These are phyloP conservation scores for Bacterosira constricta DNA, from an alignment of 108 stramenopile genomes.

Conservation along the genomic window DNA sequence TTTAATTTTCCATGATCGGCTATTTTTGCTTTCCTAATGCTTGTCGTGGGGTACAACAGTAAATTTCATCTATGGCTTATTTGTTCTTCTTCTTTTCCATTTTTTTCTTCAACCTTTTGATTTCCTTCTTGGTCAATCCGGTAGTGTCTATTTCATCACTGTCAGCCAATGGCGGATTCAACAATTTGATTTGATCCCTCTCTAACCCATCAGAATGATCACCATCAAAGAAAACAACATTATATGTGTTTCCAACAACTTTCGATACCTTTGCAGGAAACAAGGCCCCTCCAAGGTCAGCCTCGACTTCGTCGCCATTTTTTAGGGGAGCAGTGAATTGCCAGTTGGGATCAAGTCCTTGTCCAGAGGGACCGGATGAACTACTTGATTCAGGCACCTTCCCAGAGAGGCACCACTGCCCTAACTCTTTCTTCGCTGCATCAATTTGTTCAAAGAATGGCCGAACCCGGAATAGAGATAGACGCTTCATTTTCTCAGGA, in stretches of 20 bases:
- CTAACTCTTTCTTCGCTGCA: slow-evolving; percentile 53
- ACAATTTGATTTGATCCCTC: slow-evolving; percentile 62
- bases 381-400: not conserved
- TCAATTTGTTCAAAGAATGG: slow-evolving; percentile 71
- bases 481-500: slow-evolving; percentile 71
- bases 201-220: slow-evolving; percentile 69
- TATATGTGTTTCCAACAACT: slow-evolving; percentile 54
- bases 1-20: no score
- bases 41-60: no score
- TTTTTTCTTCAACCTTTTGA: slow-evolving; percentile 78
- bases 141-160: slow-evolving; percentile 63
- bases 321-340: slow-evolving; percentile 67
- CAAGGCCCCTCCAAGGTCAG: slow-evolving; percentile 86
- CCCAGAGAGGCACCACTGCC: slow-evolving; percentile 59
- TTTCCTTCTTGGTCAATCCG: slow-evolving; percentile 76
- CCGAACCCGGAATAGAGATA: slow-evolving; percentile 77
- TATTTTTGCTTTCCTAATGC: no score
- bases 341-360: slow-evolving; percentile 62
- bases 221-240: slow-evolving; percentile 86
- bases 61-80: no score
- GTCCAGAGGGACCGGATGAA: not conserved
- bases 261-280: slow-evolving; percentile 71
- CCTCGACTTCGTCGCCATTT: slow-evolving; percentile 79
- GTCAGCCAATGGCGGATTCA: slow-evolving; percentile 51
- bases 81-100: slow-evolving; percentile 63